phyloP scores from a whole-genome alignment of 371 early-diverging fungal genomes.

The Rhizopus delemar region DNA sequence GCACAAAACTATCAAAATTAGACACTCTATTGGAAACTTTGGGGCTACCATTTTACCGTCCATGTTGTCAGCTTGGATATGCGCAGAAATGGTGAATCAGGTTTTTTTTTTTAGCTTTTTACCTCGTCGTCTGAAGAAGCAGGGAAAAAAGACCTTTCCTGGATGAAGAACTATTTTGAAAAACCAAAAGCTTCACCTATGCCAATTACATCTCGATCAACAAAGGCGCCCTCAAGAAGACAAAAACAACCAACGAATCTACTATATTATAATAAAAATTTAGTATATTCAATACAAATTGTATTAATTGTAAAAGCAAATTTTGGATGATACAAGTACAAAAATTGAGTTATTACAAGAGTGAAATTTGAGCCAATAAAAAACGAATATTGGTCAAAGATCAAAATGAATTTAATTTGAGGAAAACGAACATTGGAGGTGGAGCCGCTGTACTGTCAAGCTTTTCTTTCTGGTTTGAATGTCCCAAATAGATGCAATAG shows the following conservation, averaged over 20 bases:
- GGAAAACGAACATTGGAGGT: no score
- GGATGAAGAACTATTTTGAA: slow-evolving; percentile 4
- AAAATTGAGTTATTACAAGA: no score
- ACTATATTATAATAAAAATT: slow-evolving; percentile 3
- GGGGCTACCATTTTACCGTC: slow-evolving; percentile 11
- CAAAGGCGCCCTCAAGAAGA: slow-evolving; percentile 2
- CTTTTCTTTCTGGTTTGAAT: no score
- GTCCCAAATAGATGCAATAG: no score
- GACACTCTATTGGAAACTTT: slow-evolving; percentile 15
- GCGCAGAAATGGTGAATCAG: slow-evolving; percentile 9
- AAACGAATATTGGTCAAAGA: no score
- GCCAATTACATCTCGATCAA: slow-evolving; percentile 3
- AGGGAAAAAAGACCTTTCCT: slow-evolving; percentile 3
- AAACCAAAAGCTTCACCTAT: slow-evolving; percentile 1
- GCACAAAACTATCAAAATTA: slow-evolving; percentile 10
- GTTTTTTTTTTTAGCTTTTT: slow-evolving; percentile 8
- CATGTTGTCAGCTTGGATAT: slow-evolving; percentile 13
- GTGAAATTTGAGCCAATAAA: no score
- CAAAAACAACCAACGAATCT: not conserved
- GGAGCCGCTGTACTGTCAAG: no score
- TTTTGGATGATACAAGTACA: no score
- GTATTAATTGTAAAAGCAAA: no score
- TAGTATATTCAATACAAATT: slow-evolving; percentile 1
- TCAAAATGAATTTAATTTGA: no score
- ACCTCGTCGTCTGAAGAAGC: slow-evolving; percentile 11